Conservation (phyloP, 805 yeast genomes). For the Zygosaccharomyces siamensis region DNA sequence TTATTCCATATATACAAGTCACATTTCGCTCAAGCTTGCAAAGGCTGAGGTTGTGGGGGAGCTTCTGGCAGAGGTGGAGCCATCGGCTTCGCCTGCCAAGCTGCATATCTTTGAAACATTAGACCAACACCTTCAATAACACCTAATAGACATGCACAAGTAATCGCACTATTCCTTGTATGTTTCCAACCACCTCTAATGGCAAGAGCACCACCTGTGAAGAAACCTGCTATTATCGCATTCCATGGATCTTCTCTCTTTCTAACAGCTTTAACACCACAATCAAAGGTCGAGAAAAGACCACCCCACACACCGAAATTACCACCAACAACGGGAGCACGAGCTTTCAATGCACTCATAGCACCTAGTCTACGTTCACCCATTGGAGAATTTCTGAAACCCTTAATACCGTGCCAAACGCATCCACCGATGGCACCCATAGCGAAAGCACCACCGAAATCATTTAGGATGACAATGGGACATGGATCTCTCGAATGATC, state of each 20-base stretch:
- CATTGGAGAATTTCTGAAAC: conserved; percentile 94
- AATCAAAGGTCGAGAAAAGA: conserved; percentile 88
- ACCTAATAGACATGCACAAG: conserved; percentile 95
- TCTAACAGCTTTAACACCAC: conserved; percentile 91
- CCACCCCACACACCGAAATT: conserved; percentile 99
- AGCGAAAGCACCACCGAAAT: conserved; percentile 98
- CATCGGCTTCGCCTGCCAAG: conserved; percentile 71
- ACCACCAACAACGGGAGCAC: conserved; percentile 99
- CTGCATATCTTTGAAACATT: conserved; percentile 87
- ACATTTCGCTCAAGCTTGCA: conserved; percentile 28
- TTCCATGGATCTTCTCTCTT: conserved; percentile 98
- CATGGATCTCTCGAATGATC: conserved; percentile 99
- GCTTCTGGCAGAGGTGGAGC: conserved; percentile 54
- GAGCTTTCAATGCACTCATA: conserved; percentile 81
- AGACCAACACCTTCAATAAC: conserved; percentile 97
- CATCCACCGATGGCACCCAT: conserved; percentile 99
- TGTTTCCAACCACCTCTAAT: conserved; percentile 99
- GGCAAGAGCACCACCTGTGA: conserved; percentile 96
- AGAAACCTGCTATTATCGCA: conserved; percentile 95
- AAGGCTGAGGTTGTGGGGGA: conserved; percentile 30
- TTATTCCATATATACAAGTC: conserved; percentile 11
- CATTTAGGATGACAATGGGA: conserved; percentile 91
- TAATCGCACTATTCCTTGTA: conserved; percentile 91
- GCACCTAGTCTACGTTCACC: conserved; percentile 95
- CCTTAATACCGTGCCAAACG: conserved; percentile 98